phyloP scores from a whole-genome alignment of 352 stramenopile species.

The Pythium volutum region DNA sequence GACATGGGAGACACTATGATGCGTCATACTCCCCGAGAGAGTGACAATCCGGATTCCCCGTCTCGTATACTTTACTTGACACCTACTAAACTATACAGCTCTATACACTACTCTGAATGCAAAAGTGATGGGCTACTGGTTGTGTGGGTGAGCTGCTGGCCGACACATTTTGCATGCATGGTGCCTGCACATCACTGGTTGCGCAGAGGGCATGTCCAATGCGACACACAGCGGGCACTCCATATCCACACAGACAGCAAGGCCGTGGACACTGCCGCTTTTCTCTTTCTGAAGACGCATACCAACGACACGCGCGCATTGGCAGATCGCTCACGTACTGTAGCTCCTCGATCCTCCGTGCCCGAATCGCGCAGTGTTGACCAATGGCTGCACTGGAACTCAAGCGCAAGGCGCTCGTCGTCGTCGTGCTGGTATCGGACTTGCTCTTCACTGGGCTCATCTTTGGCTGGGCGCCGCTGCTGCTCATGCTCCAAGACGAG shows the following conservation, averaged over 20 bases:
- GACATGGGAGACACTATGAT: too few species aligned
- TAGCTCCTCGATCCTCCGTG: background rate
- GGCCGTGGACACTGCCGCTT: too few species aligned
- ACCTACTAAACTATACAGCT: background rate
- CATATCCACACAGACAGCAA: too few species aligned
- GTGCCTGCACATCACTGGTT: background rate
- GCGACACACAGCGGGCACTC: too few species aligned
- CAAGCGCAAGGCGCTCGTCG: slow-evolving; percentile 53
- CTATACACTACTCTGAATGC: slow-evolving; percentile 4
- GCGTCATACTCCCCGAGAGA: background rate
- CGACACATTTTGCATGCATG: slow-evolving; percentile 4
- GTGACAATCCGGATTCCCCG: background rate
- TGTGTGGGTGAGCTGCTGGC: too few species aligned
- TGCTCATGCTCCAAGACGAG: slow-evolving; percentile 82
- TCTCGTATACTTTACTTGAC: too few species aligned
- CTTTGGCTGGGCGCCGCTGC: slow-evolving; percentile 84
- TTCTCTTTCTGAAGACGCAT: background rate
- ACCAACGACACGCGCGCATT: background rate
- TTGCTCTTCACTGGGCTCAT: slow-evolving; percentile 83
- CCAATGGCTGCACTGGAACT: slow-evolving; percentile 13
- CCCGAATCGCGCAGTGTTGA: background rate
- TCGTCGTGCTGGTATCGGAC: slow-evolving; percentile 67
- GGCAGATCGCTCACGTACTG: too few species aligned
- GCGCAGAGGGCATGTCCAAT: too few species aligned
- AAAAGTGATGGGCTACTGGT: slow-evolving; percentile 11